Evolutionary conservation across 208 protist genomes (phyloP).

Genomic region (Acanthamoeba culbertsoni): DNA sequence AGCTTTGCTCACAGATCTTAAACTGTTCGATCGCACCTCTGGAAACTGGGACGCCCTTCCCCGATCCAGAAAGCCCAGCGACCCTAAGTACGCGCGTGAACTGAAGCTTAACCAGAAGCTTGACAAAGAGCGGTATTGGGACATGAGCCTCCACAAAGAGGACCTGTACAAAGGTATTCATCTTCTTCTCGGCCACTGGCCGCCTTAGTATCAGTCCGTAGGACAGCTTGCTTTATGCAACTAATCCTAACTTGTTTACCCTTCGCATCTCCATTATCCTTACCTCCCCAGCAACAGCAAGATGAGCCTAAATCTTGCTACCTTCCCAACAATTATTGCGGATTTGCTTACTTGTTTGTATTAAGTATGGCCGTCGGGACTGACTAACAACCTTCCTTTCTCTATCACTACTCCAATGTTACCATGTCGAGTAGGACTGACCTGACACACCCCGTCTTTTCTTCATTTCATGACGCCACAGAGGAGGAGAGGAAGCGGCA

Average conservation of each 20-base stretch:
- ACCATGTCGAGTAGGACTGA: no score
- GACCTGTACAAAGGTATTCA: constrained; percentile 52
- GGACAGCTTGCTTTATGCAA: background rate
- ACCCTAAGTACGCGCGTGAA: background rate
- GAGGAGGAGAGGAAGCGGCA: constrained; percentile 45
- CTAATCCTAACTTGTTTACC: background rate
- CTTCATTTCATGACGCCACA: background rate
- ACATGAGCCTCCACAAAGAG: constrained; percentile 44
- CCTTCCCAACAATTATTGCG: no score
- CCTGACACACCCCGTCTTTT: background rate
- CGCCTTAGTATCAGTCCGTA: background rate
- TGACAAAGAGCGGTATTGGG: constrained; percentile 29
- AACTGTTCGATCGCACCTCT: background rate
- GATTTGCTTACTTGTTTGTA: no score
- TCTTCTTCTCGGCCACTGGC: background rate
- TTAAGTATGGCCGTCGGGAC: background rate
- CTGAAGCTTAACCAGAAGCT: background rate
- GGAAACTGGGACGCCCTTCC: background rate
- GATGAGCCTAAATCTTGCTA: no score
- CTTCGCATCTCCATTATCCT: no score
- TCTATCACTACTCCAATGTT: background rate
- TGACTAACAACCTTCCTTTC: background rate
- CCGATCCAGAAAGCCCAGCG: background rate
- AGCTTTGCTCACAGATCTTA: background rate
- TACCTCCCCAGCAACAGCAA: no score